phyloP scores from a whole-genome alignment of 2,329 filamentous ascomycete species.

The Fusarium sp. region DNA sequence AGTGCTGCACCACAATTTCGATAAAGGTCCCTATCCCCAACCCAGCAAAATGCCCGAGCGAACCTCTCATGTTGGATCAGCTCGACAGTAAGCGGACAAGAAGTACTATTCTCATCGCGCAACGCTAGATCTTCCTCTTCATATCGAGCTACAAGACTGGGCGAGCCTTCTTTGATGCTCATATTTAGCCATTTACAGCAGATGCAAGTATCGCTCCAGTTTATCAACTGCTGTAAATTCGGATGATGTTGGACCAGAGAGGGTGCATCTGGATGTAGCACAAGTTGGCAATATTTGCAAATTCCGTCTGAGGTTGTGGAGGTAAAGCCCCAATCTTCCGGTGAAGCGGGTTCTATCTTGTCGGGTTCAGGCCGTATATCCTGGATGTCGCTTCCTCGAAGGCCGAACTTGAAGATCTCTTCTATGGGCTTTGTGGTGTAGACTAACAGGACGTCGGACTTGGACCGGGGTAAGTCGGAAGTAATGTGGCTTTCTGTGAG shows the following conservation, averaged over 20 bases:
- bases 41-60: neutral
- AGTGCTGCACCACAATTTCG: neutral
- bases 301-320: neutral
- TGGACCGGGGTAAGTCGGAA: neutral
- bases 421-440: neutral
- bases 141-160: neutral
- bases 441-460: neutral
- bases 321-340: conserved; percentile 7
- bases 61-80: neutral
- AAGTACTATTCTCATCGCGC: neutral
- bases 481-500: neutral
- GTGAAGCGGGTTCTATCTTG: rapidly evolving
- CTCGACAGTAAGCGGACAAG: neutral
- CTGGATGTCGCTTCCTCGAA: conserved; percentile 6
- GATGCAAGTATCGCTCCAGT: neutral
- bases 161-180: neutral
- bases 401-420: neutral
- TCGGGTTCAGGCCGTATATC: neutral
- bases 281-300: conserved; percentile 13
- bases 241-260: neutral
- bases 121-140: neutral
- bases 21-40: neutral
- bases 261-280: conserved; percentile 4
- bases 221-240: neutral
- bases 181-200: conserved; percentile 12